Evolutionary conservation across 1,284 basidiomycete species (phyloP).

Genomic region (Gastroboletus turbinatus): DNA sequence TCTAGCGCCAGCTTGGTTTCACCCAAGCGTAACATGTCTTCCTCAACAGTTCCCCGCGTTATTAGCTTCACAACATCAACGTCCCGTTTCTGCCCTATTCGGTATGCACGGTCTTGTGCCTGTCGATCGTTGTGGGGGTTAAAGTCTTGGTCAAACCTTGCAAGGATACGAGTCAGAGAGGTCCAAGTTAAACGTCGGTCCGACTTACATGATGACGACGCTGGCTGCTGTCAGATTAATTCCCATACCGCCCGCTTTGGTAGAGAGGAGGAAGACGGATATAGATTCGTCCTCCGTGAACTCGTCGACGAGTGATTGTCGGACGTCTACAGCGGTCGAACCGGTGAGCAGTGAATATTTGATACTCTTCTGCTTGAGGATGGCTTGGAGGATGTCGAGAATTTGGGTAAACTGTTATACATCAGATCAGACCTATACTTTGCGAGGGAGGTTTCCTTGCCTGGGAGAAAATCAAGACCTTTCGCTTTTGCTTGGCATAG

Average conservation of each 20-base stretch:
- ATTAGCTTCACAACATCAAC: slow-evolving; percentile 95
- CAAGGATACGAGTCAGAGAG: slow-evolving; percentile 1
- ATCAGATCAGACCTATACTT: slow-evolving; percentile 1
- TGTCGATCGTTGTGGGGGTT: slow-evolving; percentile 93
- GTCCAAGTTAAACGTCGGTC: not conserved
- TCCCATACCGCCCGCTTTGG: slow-evolving; percentile 92
- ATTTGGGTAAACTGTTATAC: slow-evolving; percentile 84
- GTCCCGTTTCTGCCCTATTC: slow-evolving; percentile 93
- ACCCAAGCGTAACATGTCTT: slow-evolving; percentile 91
- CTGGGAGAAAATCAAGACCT: slow-evolving; percentile 93
- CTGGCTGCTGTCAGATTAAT: slow-evolving; percentile 92
- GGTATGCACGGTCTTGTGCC: slow-evolving; percentile 96
- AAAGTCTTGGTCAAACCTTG: slow-evolving; percentile 95
- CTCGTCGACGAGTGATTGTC: slow-evolving; percentile 93
- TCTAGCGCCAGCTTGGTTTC: slow-evolving; percentile 89
- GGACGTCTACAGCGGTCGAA: slow-evolving; percentile 89
- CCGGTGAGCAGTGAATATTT: slow-evolving; percentile 91
- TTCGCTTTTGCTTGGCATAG: slow-evolving; percentile 73
- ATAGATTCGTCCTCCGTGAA: slow-evolving; percentile 95
- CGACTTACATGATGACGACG: slow-evolving; percentile 81
- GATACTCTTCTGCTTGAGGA: slow-evolving; percentile 76
- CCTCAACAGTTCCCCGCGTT: slow-evolving; percentile 90
- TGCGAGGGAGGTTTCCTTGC: slow-evolving; percentile 38
- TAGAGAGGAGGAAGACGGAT: slow-evolving; percentile 91
- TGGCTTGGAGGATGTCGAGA: slow-evolving; percentile 88